Conservation (phyloP, 441 rosid genomes). For the Aleurites moluccanus region DNA sequence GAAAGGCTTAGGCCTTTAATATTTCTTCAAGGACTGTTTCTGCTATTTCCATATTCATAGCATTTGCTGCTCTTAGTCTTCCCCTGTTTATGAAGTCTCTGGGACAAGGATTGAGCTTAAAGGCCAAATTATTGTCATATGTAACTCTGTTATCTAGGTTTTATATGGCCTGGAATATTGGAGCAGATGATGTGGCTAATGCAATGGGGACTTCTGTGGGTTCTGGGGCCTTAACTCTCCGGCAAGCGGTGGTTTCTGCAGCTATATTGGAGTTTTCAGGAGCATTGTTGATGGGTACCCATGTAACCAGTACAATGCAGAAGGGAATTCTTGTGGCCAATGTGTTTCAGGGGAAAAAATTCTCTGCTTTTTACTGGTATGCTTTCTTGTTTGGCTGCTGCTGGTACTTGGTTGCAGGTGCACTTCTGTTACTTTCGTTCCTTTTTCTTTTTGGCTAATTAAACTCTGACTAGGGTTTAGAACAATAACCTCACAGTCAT, state of each 20-base stretch:
- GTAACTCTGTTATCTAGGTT: slow-evolving; percentile 76
- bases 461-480: too few relatives aligned
- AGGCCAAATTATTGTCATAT: slow-evolving; percentile 71
- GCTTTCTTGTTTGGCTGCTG: slow-evolving; percentile 90
- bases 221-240: slow-evolving; percentile 76
- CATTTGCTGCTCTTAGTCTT: slow-evolving; percentile 66
- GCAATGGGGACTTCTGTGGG: slow-evolving; percentile 99
- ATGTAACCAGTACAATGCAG: slow-evolving; percentile 98
- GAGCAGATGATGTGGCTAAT: slow-evolving; percentile 98
- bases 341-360: slow-evolving; percentile 88
- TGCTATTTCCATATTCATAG: slow-evolving; percentile 66
- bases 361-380: slow-evolving; percentile 84
- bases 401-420: slow-evolving; percentile 99
- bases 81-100: slow-evolving; percentile 81
- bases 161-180: slow-evolving; percentile 99
- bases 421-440: slow-evolving; percentile 6
- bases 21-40: slow-evolving; percentile 74
- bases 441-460: too few relatives aligned
- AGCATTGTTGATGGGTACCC: slow-evolving; percentile 92
- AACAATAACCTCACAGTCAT: too few relatives aligned
- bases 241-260: slow-evolving; percentile 91
- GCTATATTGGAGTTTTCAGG: slow-evolving; percentile 97
- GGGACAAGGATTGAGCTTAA: slow-evolving; percentile 60
- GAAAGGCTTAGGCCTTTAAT: slow-evolving; percentile 81
- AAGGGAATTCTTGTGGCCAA: slow-evolving; percentile 83